Evolutionary conservation across 2,329 filamentous ascomycete species (phyloP).

Genomic region (Huntiella decipiens): DNA sequence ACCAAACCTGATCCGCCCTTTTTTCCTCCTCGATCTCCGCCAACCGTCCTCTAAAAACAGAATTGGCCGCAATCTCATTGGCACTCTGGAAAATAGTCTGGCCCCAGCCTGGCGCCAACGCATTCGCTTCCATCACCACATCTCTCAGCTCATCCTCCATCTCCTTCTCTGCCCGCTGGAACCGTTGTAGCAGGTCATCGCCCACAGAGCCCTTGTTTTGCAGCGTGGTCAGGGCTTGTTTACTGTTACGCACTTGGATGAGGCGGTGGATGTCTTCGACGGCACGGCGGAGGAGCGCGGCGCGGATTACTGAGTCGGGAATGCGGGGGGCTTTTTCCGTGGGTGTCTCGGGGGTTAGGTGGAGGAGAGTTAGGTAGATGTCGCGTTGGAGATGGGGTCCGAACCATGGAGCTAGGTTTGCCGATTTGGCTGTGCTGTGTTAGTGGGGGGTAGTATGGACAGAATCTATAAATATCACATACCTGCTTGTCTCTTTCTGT

Average conservation of each 20-base stretch:
- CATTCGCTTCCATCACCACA: constrained; percentile 89
- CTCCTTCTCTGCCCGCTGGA: constrained; percentile 83
- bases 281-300: constrained; percentile 72
- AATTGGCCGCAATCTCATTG: constrained; percentile 85
- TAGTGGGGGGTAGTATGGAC: constrained; percentile 8
- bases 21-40: constrained; percentile 55
- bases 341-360: constrained; percentile 48
- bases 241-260: constrained; percentile 71
- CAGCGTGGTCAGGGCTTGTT: constrained; percentile 67
- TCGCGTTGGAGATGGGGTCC: constrained; percentile 77
- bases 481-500: constrained; percentile 81
- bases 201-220: constrained; percentile 83
- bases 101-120: constrained; percentile 74
- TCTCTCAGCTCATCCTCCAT: constrained; percentile 92
- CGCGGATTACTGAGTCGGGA: constrained; percentile 71
- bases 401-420: constrained; percentile 88
- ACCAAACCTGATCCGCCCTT: constrained; percentile 68
- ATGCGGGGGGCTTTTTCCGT: constrained; percentile 55
- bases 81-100: constrained; percentile 92
- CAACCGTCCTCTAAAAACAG: constrained; percentile 52
- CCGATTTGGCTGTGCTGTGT: constrained; percentile 38
- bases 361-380: constrained; percentile 80
- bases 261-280: constrained; percentile 87
- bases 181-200: constrained; percentile 88
- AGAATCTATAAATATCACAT: constrained; percentile 19